Evolutionary conservation across 768 basidiomycete genomes (phyloP), one percentile per base, ranked within the genome.

Genomic region (Daedalea quercina): DNA sequence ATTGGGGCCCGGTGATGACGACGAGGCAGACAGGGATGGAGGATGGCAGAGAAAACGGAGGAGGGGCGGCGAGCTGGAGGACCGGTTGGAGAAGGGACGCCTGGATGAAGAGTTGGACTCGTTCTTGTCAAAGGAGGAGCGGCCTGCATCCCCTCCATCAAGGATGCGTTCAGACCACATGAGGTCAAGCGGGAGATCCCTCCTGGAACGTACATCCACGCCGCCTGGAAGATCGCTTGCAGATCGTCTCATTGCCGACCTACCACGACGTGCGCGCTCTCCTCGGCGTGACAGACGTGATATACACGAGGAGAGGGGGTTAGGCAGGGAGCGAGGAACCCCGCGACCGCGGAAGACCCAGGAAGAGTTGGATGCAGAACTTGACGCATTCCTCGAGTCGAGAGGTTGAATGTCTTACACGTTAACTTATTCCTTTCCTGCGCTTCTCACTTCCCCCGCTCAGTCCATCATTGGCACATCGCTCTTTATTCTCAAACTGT

Each of bases 311-410:
- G 50, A 62, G 61, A 58, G 64, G 57, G 57, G 55, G n/a, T n/a
- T n/a, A 61, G 50, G 65, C 57, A 61, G 68, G 59, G 62, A 70
- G 65, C 57, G 64, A 65, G 24, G 57, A 50, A 51, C 70, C 35
- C 70, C 76, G 42, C 72, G 73, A 53, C 70, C 75, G 22, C 75
- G 65, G 53, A 82, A 81, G 67, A 87, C 80, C 0, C 82, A 83
- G 63, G 79, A 86, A 67, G 87, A 92, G 59, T 72, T 93, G 34
- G 90, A 93, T 57, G 87, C 84, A 46, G 90, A 93, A 62, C 71
- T 92, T 44, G 90, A 92, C 28, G 84, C 85, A 15, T 91, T 91
- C 67, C 65, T 88, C 57, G 81, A 79, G 24, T 73, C 75, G 57
- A 73, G 73, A 58, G 68, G 73, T 53, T 76, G 60, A n/a, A 64